A percentile compares a stretch with the other conserved stretches of the same genome.
Evolutionary conservation across 306 rosid genomes (phyloP).

Genomic region (Vigna hirtella): DNA sequence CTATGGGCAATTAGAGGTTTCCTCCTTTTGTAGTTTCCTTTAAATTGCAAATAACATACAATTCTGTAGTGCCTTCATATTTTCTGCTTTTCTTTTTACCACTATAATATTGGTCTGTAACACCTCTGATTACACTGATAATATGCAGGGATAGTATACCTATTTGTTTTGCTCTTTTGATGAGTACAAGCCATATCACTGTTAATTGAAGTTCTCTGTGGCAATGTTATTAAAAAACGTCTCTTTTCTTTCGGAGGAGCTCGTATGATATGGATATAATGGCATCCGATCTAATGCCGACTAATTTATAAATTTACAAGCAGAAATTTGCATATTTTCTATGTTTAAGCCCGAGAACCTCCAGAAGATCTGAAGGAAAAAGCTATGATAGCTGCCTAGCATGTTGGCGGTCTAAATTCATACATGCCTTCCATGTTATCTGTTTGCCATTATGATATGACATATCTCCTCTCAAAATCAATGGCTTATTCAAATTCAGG

Average conservation of each 20-base stretch:
- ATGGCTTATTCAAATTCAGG: slow-evolving; percentile 11
- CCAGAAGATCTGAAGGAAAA: slow-evolving; percentile 14
- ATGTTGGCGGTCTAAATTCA: not conserved
- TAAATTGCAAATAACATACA: no score
- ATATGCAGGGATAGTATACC: not conserved
- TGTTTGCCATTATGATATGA: not conserved
- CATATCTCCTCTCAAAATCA: not conserved
- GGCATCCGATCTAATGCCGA: slow-evolving; percentile 2
- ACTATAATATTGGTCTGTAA: no score
- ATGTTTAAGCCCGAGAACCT: not conserved
- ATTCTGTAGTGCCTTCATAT: no score
- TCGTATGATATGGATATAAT: not conserved
- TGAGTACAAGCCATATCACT: not conserved
- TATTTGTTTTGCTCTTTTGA: not conserved
- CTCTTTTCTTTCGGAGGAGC: slow-evolving; percentile 13
- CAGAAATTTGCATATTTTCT: slow-evolving; percentile 10
- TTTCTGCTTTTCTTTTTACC: no score
- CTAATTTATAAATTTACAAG: not conserved
- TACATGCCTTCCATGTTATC: not conserved
- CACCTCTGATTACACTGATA: not conserved
- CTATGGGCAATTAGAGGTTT: no score
- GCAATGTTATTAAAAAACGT: slow-evolving; percentile 26
- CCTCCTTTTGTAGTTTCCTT: no score
- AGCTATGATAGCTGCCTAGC: not conserved
- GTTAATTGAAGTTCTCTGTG: not conserved